These are phyloP conservation scores for Tillandsia fasciculata DNA, from an alignment of 176 grass and related monocot genomes.

Conservation along the genomic window DNA sequence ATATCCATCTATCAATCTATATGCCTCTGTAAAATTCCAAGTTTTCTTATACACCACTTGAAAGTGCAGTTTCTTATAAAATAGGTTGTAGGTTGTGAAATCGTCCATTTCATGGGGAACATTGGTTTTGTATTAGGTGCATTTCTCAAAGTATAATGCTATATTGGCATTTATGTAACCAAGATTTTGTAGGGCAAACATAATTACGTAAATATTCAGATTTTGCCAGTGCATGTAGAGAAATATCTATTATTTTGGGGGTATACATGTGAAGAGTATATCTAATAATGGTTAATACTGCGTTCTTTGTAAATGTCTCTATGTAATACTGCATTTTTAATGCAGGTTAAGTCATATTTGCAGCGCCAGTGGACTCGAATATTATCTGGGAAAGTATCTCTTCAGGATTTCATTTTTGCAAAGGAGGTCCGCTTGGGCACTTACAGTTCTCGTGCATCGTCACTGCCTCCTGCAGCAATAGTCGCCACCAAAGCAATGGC, in stretches of 20 bases:
- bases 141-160: constrained; percentile 4
- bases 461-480: constrained; percentile 79
- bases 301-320: not conserved
- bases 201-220: not conserved
- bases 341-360: constrained; percentile 74
- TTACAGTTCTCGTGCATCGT: constrained; percentile 54
- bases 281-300: not conserved
- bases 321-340: constrained; percentile 12
- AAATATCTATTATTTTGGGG: too few relatives aligned
- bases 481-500: constrained; percentile 76
- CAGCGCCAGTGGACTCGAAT: constrained; percentile 78
- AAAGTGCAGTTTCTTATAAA: too few relatives aligned
- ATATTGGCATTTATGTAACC: not conserved
- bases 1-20: too few relatives aligned
- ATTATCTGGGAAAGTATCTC: constrained; percentile 69
- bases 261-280: not conserved
- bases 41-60: too few relatives aligned
- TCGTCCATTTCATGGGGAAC: too few relatives aligned
- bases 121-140: not conserved
- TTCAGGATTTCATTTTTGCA: constrained; percentile 87
- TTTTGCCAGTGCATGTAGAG: too few relatives aligned
- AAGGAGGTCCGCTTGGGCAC: constrained; percentile 84
- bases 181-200: not conserved
- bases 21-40: too few relatives aligned
- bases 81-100: too few relatives aligned